These are phyloP conservation scores for Trichosporon faecale DNA, from an alignment of 1,284 basidiomycete species.

Conservation along the genomic window DNA sequence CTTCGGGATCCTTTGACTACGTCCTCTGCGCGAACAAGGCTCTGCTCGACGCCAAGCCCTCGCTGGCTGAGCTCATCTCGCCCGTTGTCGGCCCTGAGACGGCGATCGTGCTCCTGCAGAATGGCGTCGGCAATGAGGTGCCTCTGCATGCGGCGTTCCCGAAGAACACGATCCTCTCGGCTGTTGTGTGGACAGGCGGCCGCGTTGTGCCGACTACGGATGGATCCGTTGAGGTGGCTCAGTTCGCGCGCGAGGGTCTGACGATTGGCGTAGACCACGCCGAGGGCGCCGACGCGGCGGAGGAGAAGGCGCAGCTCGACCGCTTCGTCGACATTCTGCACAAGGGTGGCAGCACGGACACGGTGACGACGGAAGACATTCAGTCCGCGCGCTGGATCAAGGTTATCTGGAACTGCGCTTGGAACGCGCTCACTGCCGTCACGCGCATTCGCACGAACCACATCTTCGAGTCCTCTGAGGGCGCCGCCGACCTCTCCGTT, in stretches of 20 bases:
- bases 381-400: slow-evolving; percentile 56
- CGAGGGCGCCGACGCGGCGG: slow-evolving; percentile 22
- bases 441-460: slow-evolving; percentile 46
- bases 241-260: slow-evolving; percentile 49
- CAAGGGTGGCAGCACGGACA: slow-evolving; percentile 48
- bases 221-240: slow-evolving; percentile 37
- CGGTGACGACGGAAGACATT: slow-evolving; percentile 51
- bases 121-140: slow-evolving; percentile 56
- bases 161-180: slow-evolving; percentile 53
- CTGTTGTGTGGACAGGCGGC: slow-evolving; percentile 55
- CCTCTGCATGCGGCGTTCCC: slow-evolving; percentile 53
- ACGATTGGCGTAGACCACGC: slow-evolving; percentile 52
- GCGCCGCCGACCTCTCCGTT: slow-evolving; percentile 39
- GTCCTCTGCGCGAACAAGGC: slow-evolving; percentile 53
- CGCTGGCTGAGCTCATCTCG: slow-evolving; percentile 43
- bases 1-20: slow-evolving; percentile 42
- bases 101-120: slow-evolving; percentile 55
- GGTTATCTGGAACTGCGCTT: slow-evolving; percentile 50
- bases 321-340: slow-evolving; percentile 43
- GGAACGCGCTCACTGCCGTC: slow-evolving; percentile 49
- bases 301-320: slow-evolving; percentile 41
- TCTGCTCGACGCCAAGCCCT: slow-evolving; percentile 46
- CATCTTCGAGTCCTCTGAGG: slow-evolving; percentile 42
- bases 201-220: slow-evolving; percentile 35
- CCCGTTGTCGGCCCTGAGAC: slow-evolving; percentile 46